Percentiles rank a stretch among this genome's conserved stretches.
These are phyloP conservation scores for Nyssa sinensis DNA, from an alignment of 148 eudicot species.

Conservation along the genomic window DNA sequence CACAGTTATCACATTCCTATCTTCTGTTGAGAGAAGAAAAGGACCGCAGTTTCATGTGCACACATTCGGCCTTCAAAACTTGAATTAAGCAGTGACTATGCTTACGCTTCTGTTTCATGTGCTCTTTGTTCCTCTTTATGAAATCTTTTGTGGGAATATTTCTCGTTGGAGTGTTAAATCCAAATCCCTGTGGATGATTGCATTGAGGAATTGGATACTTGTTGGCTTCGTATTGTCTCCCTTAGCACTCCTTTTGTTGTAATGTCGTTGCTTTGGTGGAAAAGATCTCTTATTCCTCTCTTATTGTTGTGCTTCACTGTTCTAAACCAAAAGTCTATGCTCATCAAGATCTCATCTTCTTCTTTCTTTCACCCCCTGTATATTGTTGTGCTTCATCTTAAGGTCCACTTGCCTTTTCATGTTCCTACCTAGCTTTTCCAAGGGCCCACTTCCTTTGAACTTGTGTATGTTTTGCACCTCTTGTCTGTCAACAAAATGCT, in stretches of 20 bases:
- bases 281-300: background rate
- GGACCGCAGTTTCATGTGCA: no score
- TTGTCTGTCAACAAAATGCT: conserved; percentile 3
- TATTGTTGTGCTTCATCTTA: background rate
- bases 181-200: background rate
- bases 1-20: no score
- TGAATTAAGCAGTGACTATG: background rate
- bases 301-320: background rate
- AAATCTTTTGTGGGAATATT: background rate
- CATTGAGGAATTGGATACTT: background rate
- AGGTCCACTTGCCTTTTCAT: background rate
- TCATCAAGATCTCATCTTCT: background rate
- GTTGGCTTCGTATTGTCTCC: background rate
- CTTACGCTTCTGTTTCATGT: background rate
- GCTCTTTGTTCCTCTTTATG: background rate
- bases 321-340: no score
- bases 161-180: background rate
- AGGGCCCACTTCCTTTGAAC: background rate
- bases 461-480: background rate
- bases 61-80: background rate
- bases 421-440: background rate
- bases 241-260: background rate
- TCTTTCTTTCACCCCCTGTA: background rate
- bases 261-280: background rate
- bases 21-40: no score